Evolutionary conservation across 352 stramenopile genomes (phyloP).

Genomic region (Phytophthora pinifolia): DNA sequence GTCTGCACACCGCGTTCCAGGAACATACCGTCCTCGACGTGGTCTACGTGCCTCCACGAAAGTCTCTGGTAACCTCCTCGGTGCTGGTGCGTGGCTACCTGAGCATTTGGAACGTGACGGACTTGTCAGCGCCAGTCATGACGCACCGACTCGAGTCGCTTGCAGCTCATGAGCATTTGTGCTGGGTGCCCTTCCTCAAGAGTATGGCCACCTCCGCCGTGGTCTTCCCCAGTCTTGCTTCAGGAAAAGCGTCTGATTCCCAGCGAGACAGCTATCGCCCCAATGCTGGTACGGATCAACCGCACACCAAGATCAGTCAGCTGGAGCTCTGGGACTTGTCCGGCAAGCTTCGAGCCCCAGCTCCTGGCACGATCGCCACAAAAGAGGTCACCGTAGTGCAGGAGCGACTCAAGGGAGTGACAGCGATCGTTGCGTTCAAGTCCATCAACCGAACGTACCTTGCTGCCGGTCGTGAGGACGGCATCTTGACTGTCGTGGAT

Average conservation of each 20-base stretch:
- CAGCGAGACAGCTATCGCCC: slow-evolving; percentile 33
- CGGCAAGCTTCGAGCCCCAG: slow-evolving; percentile 25
- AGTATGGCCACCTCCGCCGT: slow-evolving; percentile 51
- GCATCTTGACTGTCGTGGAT: slow-evolving; percentile 55
- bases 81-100: slow-evolving; percentile 52
- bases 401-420: slow-evolving; percentile 58
- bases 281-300: slow-evolving; percentile 27
- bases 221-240: slow-evolving; percentile 38
- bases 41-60: slow-evolving; percentile 46
- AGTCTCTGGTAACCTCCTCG: slow-evolving; percentile 59
- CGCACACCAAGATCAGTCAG: slow-evolving; percentile 54
- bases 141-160: slow-evolving; percentile 58
- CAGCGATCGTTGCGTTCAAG: slow-evolving; percentile 41
- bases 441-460: slow-evolving; percentile 57
- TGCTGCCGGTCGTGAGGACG: slow-evolving; percentile 53
- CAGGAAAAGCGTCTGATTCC: slow-evolving; percentile 15
- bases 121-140: slow-evolving; percentile 59
- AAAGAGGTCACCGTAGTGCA: slow-evolving; percentile 32
- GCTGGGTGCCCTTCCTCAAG: slow-evolving; percentile 55
- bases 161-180: slow-evolving; percentile 56
- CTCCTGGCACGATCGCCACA: slow-evolving; percentile 26
- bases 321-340: slow-evolving; percentile 60
- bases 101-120: slow-evolving; percentile 57
- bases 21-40: slow-evolving; percentile 64
- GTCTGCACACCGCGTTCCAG: slow-evolving; percentile 75